Evolutionary conservation across 1,284 basidiomycete genomes (phyloP).

Genomic region (Cutaneotrichosporon sp.): DNA sequence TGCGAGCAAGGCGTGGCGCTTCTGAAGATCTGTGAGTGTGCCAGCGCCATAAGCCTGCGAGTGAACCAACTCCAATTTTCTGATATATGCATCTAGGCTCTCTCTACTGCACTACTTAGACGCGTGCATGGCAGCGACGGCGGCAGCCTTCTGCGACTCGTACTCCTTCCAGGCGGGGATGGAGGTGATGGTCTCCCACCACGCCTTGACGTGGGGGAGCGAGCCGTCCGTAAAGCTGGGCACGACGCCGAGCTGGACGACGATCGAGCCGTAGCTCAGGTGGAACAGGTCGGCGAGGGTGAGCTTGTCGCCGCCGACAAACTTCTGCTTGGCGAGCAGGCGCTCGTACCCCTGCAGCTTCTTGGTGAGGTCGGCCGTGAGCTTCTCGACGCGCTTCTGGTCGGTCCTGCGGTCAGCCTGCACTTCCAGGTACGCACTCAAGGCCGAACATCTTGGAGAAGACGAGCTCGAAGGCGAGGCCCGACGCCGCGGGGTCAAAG

Average conservation of each 20-base stretch:
- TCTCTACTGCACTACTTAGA: neutral
- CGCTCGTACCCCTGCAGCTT: slow-evolving; percentile 60
- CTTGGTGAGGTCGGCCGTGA: slow-evolving; percentile 44
- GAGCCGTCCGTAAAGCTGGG: slow-evolving; percentile 33
- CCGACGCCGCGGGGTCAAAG: slow-evolving; percentile 58
- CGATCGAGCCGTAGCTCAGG: slow-evolving; percentile 54
- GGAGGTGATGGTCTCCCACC: slow-evolving; percentile 35
- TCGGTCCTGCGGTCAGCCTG: slow-evolving; percentile 37
- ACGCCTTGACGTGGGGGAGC: slow-evolving; percentile 34
- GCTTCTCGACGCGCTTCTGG: slow-evolving; percentile 41
- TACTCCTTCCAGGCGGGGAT: slow-evolving; percentile 27
- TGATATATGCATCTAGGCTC: neutral
- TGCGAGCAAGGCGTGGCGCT: no score
- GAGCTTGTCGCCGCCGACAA: slow-evolving; percentile 59
- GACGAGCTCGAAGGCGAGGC: slow-evolving; percentile 56
- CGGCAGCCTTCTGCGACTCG: slow-evolving; percentile 1
- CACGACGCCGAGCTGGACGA: slow-evolving; percentile 20
- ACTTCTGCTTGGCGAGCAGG: slow-evolving; percentile 60
- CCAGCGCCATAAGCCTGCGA: no score
- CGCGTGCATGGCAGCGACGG: neutral
- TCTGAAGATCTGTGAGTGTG: no score
- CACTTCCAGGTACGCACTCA: slow-evolving; percentile 1
- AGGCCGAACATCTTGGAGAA: slow-evolving; percentile 40
- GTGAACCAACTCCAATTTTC: no score
- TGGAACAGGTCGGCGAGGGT: slow-evolving; percentile 65